phyloP scores from a whole-genome alignment of 208 protist genomes.

The Crithidia brevicula region DNA sequence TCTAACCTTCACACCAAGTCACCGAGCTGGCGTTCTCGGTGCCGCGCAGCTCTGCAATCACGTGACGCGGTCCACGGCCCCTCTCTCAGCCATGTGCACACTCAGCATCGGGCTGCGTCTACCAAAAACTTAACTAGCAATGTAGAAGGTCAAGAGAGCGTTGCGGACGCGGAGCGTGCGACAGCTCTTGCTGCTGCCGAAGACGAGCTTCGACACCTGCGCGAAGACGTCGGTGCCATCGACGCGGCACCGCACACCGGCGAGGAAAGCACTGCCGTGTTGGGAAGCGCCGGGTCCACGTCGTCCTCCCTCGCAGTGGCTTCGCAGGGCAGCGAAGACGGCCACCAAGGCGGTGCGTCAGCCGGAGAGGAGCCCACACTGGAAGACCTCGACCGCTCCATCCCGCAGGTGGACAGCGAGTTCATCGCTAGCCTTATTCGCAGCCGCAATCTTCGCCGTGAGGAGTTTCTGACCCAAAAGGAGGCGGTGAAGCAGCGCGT shows the following conservation, averaged over 20 bases:
- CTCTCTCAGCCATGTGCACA: neutral
- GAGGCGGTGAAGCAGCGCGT: conserved; percentile 47
- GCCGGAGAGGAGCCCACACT: conserved; percentile 74
- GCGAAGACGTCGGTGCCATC: conserved; percentile 11
- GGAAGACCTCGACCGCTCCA: conserved; percentile 73
- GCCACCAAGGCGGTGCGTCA: neutral
- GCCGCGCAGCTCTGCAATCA: neutral
- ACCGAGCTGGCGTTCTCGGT: neutral
- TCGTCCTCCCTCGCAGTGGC: neutral
- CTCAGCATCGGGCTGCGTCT: neutral
- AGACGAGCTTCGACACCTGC: conserved; percentile 11
- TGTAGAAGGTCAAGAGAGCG: neutral
- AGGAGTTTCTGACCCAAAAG: conserved; percentile 60
- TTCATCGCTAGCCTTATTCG: conserved; percentile 80
- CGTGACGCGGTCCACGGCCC: neutral
- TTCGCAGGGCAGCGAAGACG: neutral
- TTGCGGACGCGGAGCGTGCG: neutral
- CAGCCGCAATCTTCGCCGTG: conserved; percentile 48
- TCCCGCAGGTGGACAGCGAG: conserved; percentile 81
- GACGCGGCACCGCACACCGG: neutral
- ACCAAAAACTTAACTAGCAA: neutral
- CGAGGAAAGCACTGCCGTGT: neutral
- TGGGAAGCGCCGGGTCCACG: neutral
- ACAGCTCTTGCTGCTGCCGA: conserved; percentile 8
- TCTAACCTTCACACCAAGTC: neutral